These are phyloP conservation scores for Diaporthe nobilis DNA, from an alignment of 2,329 filamentous ascomycete species.

Conservation along the genomic window DNA sequence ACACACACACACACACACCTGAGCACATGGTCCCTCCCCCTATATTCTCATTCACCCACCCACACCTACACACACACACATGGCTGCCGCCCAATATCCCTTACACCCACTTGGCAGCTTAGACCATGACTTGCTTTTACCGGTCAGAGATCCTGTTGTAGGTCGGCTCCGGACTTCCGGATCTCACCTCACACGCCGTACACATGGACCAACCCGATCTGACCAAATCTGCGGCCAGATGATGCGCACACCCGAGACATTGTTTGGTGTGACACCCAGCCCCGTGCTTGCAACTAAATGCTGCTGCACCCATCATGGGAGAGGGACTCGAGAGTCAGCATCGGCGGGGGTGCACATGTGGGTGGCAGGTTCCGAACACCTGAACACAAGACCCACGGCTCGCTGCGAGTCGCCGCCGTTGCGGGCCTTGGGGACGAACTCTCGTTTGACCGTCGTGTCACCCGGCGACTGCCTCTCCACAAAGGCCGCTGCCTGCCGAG, in stretches of 20 bases:
- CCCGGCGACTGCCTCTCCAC: background rate
- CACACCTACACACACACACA: background rate
- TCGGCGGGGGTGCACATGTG: conserved; percentile 18
- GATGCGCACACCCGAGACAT: conserved; percentile 33
- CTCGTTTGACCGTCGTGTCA: conserved; percentile 2
- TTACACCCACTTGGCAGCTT: background rate
- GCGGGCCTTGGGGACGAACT: background rate
- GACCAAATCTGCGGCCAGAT: conserved; percentile 31
- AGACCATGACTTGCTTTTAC: background rate
- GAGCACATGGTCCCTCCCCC: background rate
- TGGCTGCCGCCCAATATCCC: background rate
- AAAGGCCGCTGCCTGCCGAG: background rate
- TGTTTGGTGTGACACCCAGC: conserved; percentile 21
- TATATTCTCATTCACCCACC: background rate
- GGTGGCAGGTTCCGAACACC: conserved; percentile 7
- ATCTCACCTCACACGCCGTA: conserved; percentile 30
- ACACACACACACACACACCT: background rate
- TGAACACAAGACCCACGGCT: conserved; percentile 2
- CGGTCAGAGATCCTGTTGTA: conserved; percentile 11
- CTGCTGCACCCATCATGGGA: background rate
- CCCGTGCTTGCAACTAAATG: background rate
- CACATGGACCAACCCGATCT: conserved; percentile 30
- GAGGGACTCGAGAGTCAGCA: background rate
- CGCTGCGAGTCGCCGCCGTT: conserved; percentile 22
- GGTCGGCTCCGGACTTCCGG: conserved; percentile 34